Percentiles rank a stretch among this genome's conserved stretches.
Evolutionary conservation across 1,284 basidiomycete genomes (phyloP).

Genomic region (Amylostereum areolatum): DNA sequence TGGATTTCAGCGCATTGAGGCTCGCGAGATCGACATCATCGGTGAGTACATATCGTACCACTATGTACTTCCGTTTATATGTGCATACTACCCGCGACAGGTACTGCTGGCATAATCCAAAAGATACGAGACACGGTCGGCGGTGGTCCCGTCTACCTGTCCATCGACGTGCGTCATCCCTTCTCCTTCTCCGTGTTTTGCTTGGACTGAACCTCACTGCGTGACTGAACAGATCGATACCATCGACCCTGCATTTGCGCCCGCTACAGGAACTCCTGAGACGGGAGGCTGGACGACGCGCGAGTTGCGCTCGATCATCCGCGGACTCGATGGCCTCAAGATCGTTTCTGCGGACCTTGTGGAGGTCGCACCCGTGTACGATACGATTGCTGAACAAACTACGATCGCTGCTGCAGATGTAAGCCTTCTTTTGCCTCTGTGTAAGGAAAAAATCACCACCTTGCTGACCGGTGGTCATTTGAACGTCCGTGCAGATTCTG

Average conservation of each 20-base stretch:
- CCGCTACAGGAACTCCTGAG: slow-evolving; percentile 70
- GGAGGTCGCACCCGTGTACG: slow-evolving; percentile 77
- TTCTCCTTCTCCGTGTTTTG: neutral
- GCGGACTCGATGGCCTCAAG: slow-evolving; percentile 66
- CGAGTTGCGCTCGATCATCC: slow-evolving; percentile 66
- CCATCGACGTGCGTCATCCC: slow-evolving; percentile 51
- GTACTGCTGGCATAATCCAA: slow-evolving; percentile 61
- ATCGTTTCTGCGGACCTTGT: slow-evolving; percentile 79
- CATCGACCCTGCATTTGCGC: slow-evolving; percentile 74
- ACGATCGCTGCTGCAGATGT: slow-evolving; percentile 80
- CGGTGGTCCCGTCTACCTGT: slow-evolving; percentile 62
- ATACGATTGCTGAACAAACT: slow-evolving; percentile 73
- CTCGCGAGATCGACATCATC: slow-evolving; percentile 70
- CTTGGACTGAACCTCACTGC: neutral
- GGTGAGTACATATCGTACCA: slow-evolving; percentile 31
- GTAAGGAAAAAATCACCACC: neutral
- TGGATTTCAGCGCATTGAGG: slow-evolving; percentile 68
- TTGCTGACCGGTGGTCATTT: too few relatives aligned
- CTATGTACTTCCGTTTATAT: too few relatives aligned
- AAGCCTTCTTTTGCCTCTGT: slow-evolving; percentile 5
- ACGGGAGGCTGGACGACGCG: slow-evolving; percentile 75
- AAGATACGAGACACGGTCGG: slow-evolving; percentile 69
- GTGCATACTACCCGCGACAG: slow-evolving; percentile 23
- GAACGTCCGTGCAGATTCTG: slow-evolving; percentile 40
- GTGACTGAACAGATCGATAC: slow-evolving; percentile 51